Percentiles rank a stretch among this genome's conserved stretches.
phyloP scores from a whole-genome alignment of 2,329 filamentous ascomycete species.

The Neofusicoccum sp. region DNA sequence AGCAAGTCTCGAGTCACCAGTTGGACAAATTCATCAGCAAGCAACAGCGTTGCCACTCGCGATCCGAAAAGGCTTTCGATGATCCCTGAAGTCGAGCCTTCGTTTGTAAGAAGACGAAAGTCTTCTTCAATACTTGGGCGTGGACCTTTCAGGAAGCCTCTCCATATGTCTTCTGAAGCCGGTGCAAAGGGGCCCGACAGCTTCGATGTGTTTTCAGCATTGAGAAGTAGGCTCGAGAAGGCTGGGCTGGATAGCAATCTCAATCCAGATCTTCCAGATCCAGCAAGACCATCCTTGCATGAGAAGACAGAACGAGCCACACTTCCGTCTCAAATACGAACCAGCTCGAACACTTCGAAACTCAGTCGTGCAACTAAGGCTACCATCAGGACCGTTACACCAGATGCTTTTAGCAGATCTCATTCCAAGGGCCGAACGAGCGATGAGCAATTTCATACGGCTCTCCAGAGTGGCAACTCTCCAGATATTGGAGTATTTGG shows the following conservation, averaged over 20 bases:
- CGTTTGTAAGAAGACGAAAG: slow-evolving; percentile 25
- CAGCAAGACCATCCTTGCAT: not conserved
- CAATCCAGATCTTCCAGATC: not conserved
- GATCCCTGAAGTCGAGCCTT: slow-evolving; percentile 52
- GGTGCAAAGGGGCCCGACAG: slow-evolving; percentile 15
- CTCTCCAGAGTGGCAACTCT: not conserved
- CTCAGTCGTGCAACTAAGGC: slow-evolving; percentile 30
- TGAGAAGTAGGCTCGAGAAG: slow-evolving; percentile 57
- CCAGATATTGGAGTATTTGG: not conserved
- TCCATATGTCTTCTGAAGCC: slow-evolving; percentile 22
- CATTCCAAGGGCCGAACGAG: not conserved
- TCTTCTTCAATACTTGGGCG: slow-evolving; percentile 31
- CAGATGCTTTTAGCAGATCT: slow-evolving; percentile 19
- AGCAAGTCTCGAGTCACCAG: slow-evolving; percentile 69
- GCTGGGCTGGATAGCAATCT: slow-evolving; percentile 12
- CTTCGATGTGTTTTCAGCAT: slow-evolving; percentile 56
- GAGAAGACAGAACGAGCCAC: slow-evolving; percentile 4
- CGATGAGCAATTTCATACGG: not conserved
- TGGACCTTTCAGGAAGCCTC: slow-evolving; percentile 18
- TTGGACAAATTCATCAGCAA: slow-evolving; percentile 65
- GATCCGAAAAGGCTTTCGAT: slow-evolving; percentile 61
- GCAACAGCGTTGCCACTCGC: slow-evolving; percentile 52
- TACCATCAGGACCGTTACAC: slow-evolving; percentile 39
- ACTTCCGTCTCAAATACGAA: slow-evolving; percentile 17
- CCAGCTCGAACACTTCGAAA: slow-evolving; percentile 12